Conservation (phyloP, 768 basidiomycete genomes). For the Termitomyces sp. region DNA sequence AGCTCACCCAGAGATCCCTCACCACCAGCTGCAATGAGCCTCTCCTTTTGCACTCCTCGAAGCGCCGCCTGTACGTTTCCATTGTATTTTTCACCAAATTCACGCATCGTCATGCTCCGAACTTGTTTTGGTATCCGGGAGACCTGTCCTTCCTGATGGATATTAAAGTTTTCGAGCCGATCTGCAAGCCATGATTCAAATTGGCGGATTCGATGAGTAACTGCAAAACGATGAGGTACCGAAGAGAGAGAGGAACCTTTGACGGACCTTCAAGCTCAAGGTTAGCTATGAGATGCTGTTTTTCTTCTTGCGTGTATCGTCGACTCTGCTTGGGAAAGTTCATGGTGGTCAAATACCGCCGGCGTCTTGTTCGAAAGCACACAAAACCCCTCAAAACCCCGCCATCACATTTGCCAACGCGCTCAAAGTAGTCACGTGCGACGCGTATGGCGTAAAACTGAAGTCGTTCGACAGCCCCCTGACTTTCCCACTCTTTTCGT, state of each 20-base stretch:
- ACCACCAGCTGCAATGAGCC: constrained; percentile 43
- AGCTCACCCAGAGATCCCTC: constrained; percentile 49
- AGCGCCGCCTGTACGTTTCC: constrained; percentile 71
- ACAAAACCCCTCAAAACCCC: constrained; percentile 3
- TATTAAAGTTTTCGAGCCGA: constrained; percentile 66
- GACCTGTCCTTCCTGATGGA: constrained; percentile 71
- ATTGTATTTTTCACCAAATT: constrained; percentile 73
- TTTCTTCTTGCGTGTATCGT: constrained; percentile 59
- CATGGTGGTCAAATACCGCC: constrained; percentile 17
- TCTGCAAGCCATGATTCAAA: constrained; percentile 73
- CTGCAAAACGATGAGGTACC: constrained; percentile 27
- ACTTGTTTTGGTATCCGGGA: constrained; percentile 72
- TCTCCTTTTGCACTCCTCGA: constrained; percentile 62
- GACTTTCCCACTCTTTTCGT: not conserved
- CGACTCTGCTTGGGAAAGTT: constrained; percentile 23
- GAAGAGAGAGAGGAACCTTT: not conserved
- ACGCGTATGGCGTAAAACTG: constrained; percentile 23
- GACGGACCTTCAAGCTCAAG: constrained; percentile 71
- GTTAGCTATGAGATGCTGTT: constrained; percentile 68
- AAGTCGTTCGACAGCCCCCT: constrained; percentile 18
- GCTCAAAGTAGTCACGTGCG: constrained; percentile 32
- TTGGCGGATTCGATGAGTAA: constrained; percentile 68
- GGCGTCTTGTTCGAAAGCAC: constrained; percentile 4
- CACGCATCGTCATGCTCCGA: constrained; percentile 64
- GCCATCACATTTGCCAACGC: constrained; percentile 8